Percentiles rank a stretch among this genome's conserved stretches.
Conservation (phyloP, 2,329 filamentous ascomycete species). For the Fusarium sp. region DNA sequence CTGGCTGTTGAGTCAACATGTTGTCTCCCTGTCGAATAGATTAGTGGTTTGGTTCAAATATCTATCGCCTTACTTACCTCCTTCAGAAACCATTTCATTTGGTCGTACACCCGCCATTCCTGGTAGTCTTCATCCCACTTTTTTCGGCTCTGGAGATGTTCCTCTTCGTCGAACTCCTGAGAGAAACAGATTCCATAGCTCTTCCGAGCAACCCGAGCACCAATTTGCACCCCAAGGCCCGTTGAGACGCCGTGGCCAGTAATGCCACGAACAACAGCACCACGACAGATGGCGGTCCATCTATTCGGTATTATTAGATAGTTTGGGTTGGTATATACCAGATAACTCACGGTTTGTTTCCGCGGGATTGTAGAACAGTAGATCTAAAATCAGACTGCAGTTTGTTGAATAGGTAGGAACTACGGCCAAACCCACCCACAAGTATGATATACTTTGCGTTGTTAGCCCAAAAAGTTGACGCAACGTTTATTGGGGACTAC, state of each 20-base stretch:
- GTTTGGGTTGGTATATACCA: too few species aligned
- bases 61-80: constrained; percentile 22
- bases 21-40: constrained; percentile 14
- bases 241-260: not conserved
- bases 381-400: constrained; percentile 15
- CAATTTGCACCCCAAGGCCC: constrained; percentile 14
- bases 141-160: too few species aligned
- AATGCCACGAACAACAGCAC: constrained; percentile 48
- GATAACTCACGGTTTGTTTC: constrained; percentile 50
- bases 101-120: constrained; percentile 1
- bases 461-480: not conserved
- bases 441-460: constrained; percentile 51
- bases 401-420: constrained; percentile 42
- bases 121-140: not conserved
- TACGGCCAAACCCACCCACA: constrained; percentile 54
- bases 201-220: constrained; percentile 42
- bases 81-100: constrained; percentile 48
- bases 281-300: constrained; percentile 52
- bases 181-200: constrained; percentile 41
- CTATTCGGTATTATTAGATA: constrained; percentile 30
- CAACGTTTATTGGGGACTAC: rapidly evolving
- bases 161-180: rapidly evolving
- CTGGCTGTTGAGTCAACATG: not conserved
- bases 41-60: not conserved
- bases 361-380: constrained; percentile 47